Evolutionary conservation across 1,284 basidiomycete genomes (phyloP).

Genomic region (Leccinum pachyderme): DNA sequence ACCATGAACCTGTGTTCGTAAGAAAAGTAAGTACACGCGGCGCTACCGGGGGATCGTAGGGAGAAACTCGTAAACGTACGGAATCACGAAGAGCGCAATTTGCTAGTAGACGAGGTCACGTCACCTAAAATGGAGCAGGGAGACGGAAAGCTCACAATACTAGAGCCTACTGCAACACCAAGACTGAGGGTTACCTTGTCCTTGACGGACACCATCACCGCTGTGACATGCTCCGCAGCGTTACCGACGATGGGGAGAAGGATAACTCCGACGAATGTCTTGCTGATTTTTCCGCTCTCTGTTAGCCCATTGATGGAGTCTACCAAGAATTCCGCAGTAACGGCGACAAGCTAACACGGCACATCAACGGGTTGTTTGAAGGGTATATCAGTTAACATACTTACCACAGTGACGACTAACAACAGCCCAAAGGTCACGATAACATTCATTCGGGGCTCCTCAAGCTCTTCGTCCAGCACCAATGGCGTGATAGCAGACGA

Average conservation of each 20-base stretch:
- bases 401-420: constrained; percentile 60
- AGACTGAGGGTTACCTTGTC: constrained; percentile 73
- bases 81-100: constrained; percentile 87
- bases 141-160: constrained; percentile 59
- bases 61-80: constrained; percentile 42
- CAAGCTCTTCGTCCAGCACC: constrained; percentile 40
- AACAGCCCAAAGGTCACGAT: constrained; percentile 54
- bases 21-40: constrained; percentile 51
- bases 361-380: background rate
- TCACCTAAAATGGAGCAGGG: background rate
- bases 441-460: constrained; percentile 61
- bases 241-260: constrained; percentile 85
- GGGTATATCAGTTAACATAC: constrained; percentile 20
- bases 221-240: constrained; percentile 74
- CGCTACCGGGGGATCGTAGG: constrained; percentile 42
- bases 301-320: constrained; percentile 74
- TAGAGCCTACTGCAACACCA: constrained; percentile 86
- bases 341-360: constrained; percentile 49
- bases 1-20: constrained; percentile 55
- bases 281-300: constrained; percentile 48
- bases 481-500: background rate
- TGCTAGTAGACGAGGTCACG: constrained; percentile 50
- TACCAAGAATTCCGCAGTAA: constrained; percentile 83
- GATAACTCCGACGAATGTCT: constrained; percentile 84
- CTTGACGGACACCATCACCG: constrained; percentile 81